Percentiles rank a stretch among this genome's conserved stretches.
These are phyloP conservation scores for Colletotrichum incanum DNA, from an alignment of 2,329 filamentous ascomycete genomes.

Conservation along the genomic window DNA sequence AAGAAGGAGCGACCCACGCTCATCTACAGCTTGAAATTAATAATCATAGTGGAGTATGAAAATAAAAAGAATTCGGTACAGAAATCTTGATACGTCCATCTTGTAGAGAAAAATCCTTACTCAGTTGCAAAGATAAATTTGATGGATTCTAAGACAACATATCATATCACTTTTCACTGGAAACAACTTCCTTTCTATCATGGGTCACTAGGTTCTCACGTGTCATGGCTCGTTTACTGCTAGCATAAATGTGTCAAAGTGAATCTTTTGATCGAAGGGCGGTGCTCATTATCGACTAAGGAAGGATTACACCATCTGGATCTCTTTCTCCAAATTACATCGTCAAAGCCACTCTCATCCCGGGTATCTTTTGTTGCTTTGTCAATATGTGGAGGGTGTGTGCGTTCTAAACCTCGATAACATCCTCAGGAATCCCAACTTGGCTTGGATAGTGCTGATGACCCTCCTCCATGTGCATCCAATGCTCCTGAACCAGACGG, in stretches of 20 bases:
- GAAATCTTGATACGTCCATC: not conserved
- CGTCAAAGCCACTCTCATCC: not conserved
- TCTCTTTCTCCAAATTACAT: not conserved
- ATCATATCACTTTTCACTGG: not conserved
- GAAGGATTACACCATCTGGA: not conserved
- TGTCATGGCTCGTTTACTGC: not conserved
- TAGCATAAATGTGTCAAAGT: not conserved
- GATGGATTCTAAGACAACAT: not conserved
- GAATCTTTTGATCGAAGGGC: too few relatives aligned
- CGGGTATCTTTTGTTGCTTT: not conserved
- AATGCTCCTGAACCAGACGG: conserved; percentile 20
- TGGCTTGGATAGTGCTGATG: not conserved
- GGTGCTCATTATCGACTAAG: not conserved
- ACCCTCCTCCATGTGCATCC: conserved; percentile 5
- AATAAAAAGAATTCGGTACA: accelerated
- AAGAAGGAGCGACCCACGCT: not conserved
- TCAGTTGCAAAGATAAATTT: not conserved
- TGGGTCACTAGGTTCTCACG: not conserved
- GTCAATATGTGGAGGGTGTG: not conserved
- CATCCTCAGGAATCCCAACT: not conserved
- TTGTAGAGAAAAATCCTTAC: not conserved
- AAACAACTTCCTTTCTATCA: not conserved
- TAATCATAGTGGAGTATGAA: not conserved
- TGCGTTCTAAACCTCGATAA: not conserved
- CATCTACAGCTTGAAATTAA: not conserved